Base-by-base conservation (phyloP, 2,329 filamentous ascomycete genomes). In the Venturia pyrina region DNA sequence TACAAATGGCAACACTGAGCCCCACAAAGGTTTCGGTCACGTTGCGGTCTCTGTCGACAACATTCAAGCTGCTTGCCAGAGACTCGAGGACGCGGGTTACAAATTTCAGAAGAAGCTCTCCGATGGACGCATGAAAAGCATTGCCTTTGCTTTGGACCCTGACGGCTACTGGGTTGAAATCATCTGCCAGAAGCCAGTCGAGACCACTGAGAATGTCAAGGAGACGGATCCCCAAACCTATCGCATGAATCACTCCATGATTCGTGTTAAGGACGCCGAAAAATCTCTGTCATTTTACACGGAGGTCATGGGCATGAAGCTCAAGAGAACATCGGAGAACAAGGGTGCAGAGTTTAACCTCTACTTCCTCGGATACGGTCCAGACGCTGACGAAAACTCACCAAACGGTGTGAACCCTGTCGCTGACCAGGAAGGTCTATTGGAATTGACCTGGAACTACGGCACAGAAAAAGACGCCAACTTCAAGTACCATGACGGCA, bases 31-130 rank as follows among this genome's bases (percentile, higher is more conserved):
- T 80, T 82, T 95, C 73, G 92, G 92, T 3, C 93, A 98, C 76
- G 86, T 92, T 28, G 93, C 90, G 72, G 87, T 98, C 74, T 79
- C 78, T 10, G 81, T 83, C 17, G 81, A 83, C 71, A 82, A 83
- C 68, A 88, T 97, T 69, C 90, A 96, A 79, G 91, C 89, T 3
- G 93, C 93, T 1, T 98, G 95, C 81, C 81, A 92, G 80, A 85
- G 93, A 66, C 84, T 99, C 68, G 91, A 96, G 76, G 89, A 93
- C 74, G 92, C 89, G 7, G 93, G 93, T 0, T 96, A 96, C 79
- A 85, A 84, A 69, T 99, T 98, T 79, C 91, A 98, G 82, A 98
- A 98, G 86, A 96, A 91, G 79, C 81, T 98, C 66, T 86, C 86
- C 0, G 93, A 98, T 70, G 95, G 95, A 2, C 84, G 88, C 66